Conservation (phyloP, 2,329 filamentous ascomycete genomes). For the Penicillium sp. region DNA sequence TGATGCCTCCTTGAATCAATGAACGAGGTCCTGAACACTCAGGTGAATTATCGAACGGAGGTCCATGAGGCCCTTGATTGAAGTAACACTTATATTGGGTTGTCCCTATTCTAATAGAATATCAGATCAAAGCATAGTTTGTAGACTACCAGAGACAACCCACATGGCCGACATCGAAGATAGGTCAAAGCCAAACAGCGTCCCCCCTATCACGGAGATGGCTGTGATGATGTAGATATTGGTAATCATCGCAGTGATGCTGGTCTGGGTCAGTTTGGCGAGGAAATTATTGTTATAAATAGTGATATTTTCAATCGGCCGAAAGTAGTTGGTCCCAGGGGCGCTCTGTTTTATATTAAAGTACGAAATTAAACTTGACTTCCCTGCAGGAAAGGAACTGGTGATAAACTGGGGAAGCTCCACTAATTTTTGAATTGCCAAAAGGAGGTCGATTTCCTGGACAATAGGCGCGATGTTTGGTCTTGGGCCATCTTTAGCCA, state of each 20-base stretch:
- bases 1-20: slow-evolving; percentile 68
- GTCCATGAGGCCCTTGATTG: slow-evolving; percentile 49
- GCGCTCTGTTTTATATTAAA: background rate
- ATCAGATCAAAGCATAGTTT: background rate
- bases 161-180: slow-evolving; percentile 70
- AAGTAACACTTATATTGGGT: slow-evolving; percentile 74
- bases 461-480: too few relatives aligned
- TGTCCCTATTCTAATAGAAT: slow-evolving; percentile 57
- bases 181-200: slow-evolving; percentile 79
- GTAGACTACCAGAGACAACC: background rate
- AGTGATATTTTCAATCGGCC: background rate
- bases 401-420: background rate
- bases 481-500: background rate
- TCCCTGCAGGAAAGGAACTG: background rate
- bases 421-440: background rate
- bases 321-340: background rate
- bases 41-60: slow-evolving; percentile 34
- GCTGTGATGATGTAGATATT: slow-evolving; percentile 64
- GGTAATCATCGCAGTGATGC: slow-evolving; percentile 42
- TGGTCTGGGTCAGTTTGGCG: background rate
- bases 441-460: background rate
- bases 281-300: background rate
- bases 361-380: background rate
- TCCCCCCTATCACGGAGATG: slow-evolving; percentile 66
- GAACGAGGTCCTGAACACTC: slow-evolving; percentile 49